phyloP scores from a whole-genome alignment of 2,329 filamentous ascomycete species.

The Periconia digitata region DNA sequence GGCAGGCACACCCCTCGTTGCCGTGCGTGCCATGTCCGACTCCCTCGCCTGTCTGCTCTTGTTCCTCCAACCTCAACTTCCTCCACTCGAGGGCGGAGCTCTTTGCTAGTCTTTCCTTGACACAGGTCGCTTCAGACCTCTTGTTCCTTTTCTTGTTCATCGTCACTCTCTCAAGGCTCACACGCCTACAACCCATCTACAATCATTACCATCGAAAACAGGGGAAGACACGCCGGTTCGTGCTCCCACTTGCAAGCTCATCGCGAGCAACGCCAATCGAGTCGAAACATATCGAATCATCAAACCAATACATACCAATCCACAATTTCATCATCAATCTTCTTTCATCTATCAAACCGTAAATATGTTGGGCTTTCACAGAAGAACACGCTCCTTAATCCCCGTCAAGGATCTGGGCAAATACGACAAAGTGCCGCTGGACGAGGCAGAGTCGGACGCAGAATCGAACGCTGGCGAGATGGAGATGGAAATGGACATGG shows the following conservation, averaged over 20 bases:
- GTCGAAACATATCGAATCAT: conserved; percentile 2
- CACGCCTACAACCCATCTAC: conserved; percentile 29
- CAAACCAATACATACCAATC: background rate
- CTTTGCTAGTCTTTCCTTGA: conserved; percentile 29
- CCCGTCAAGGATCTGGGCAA: conserved; percentile 46
- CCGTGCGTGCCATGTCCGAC: background rate
- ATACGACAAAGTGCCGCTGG: conserved; percentile 42
- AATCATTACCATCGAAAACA: conserved; percentile 23
- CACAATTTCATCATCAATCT: background rate
- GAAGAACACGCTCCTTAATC: conserved; percentile 46
- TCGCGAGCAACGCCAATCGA: conserved; percentile 12
- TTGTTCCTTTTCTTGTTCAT: conserved; percentile 19
- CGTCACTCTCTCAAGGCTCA: conserved; percentile 34
- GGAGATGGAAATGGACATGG: conserved; percentile 18
- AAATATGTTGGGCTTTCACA: conserved; percentile 49
- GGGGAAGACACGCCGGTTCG: conserved; percentile 29
- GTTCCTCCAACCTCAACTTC: conserved; percentile 15
- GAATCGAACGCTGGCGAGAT: conserved; percentile 28
- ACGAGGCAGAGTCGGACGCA: conserved; percentile 30
- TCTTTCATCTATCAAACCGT: conserved; percentile 8
- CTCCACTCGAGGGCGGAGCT: conserved; percentile 29
- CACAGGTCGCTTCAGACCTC: conserved; percentile 15
- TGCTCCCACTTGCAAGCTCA: conserved; percentile 12
- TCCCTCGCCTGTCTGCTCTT: no score
- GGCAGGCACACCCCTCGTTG: no score